Conservation (phyloP, 192 early-diverging fungal genomes). For the Backusella tarrabulga region DNA sequence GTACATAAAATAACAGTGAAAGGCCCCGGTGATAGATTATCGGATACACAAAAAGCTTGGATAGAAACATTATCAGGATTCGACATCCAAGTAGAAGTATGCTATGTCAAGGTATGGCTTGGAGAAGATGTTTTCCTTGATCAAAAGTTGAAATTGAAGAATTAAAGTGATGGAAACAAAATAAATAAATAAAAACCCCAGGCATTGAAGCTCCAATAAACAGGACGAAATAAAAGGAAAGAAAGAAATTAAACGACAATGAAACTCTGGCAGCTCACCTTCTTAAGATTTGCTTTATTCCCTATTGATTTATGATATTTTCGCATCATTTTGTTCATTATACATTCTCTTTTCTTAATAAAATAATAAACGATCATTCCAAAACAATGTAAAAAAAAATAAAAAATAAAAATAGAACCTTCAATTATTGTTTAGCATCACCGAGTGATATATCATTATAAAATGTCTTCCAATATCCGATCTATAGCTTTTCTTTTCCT, state of each 20-base stretch:
- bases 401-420: too few relatives aligned
- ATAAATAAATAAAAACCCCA: not conserved
- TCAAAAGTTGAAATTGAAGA: not conserved
- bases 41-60: slow-evolving; percentile 67
- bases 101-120: slow-evolving; percentile 50
- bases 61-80: slow-evolving; percentile 56
- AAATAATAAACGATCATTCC: not conserved
- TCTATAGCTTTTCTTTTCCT: not conserved
- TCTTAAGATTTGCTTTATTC: not conserved
- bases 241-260: not conserved
- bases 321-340: not conserved
- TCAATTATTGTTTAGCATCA: too few relatives aligned
- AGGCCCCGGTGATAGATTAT: slow-evolving; percentile 67
- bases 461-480: not conserved
- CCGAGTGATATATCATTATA: too few relatives aligned
- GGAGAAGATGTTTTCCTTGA: slow-evolving; percentile 34
- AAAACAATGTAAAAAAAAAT: too few relatives aligned
- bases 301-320: not conserved
- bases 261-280: not conserved
- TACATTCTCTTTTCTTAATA: not conserved
- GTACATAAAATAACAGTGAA: slow-evolving; percentile 44
- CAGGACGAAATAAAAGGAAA: not conserved
- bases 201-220: not conserved
- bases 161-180: not conserved
- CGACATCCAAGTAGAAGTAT: slow-evolving; percentile 61